Conservation (phyloP, 2,329 filamentous ascomycete species). For the Elsinoe perseae region DNA sequence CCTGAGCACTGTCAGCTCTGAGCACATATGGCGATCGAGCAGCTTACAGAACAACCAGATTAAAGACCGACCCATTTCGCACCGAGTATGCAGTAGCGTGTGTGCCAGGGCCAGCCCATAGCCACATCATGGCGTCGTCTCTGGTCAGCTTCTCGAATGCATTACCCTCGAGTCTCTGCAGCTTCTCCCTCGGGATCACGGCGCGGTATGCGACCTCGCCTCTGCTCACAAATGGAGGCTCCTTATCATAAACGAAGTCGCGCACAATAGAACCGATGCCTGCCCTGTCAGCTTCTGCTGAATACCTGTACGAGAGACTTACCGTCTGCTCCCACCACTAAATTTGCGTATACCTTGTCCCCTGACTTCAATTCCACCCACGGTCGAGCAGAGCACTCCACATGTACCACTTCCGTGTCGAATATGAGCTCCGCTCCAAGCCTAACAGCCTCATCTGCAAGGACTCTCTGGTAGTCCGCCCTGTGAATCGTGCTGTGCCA, state of each 20-base stretch:
- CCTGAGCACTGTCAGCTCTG: not conserved
- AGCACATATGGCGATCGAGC: too few relatives aligned
- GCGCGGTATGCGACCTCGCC: conserved; percentile 10
- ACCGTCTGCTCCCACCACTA: conserved; percentile 11
- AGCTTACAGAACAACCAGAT: conserved; percentile 8
- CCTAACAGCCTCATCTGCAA: conserved; percentile 5
- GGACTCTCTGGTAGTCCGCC: conserved; percentile 7
- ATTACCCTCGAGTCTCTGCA: not conserved
- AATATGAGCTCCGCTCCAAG: not conserved
- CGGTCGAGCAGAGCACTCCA: not conserved
- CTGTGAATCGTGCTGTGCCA: conserved; percentile 1
- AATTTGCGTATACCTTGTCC: not conserved
- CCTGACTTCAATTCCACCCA: not conserved
- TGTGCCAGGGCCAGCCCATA: not conserved
- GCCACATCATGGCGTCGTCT: conserved; percentile 1
- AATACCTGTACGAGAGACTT: not conserved
- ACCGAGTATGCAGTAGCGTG: not conserved
- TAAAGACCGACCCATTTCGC: not conserved
- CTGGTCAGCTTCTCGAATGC: not conserved
- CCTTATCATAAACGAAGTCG: not conserved
- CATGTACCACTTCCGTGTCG: not conserved
- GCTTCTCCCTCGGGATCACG: not conserved
- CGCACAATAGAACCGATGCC: conserved; percentile 4
- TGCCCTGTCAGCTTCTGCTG: not conserved
- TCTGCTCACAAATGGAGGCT: not conserved